Evolutionary conservation across 2,329 filamentous ascomycete species (phyloP), one percentile per base, ranked within the genome.

Genomic region (Hymenoscyphus infarciens): DNA sequence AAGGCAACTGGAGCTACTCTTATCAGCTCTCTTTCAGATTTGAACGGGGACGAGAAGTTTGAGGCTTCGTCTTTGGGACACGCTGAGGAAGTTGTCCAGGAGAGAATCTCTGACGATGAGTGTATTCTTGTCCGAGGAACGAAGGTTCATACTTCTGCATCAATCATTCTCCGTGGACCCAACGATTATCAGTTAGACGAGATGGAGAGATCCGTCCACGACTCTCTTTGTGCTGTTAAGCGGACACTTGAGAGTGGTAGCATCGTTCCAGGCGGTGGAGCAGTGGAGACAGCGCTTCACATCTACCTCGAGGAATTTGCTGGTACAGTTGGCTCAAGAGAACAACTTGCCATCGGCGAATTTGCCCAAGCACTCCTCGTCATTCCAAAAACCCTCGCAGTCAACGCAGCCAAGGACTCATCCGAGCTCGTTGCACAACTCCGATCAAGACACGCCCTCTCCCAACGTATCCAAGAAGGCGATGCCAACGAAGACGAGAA

Each of bases 301-400:
- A 99, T 99, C 75, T 99, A 98, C 80, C 86, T 99, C 38, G 95
- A 99, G 81, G 95, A 99, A 79, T 99, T 96, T 78, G 95, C 95
- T 60, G 94, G 95, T 71, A 98, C 95, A 42, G 94, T 99, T 66
- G 92, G 94, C 69, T 98, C 94, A 61, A 88, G 95, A 72, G 95
- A 99, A 79, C 95, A 99, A 81, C 87, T 99, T 60, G 95, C 95
- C 68, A 98, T 99, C 74, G 95, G 91, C 75, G 94, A 97, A 78
- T 99, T 99, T 73, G 95, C 95, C 8, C 92, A 97, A 76, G 88
- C 95, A 31, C 90, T 99, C 55, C 90, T 99, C 61, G 82, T 94
- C 66, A 95, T 99, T 64, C 95, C 95, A 75, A 97, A 97, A 82
- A 99, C 95, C 6, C 84, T 99, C 66, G 94, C 95, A 58, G 88